Percentiles rank a stretch among this genome's conserved stretches.
phyloP scores from a whole-genome alignment of 2,329 filamentous ascomycete species.

The Catunica adiposa region DNA sequence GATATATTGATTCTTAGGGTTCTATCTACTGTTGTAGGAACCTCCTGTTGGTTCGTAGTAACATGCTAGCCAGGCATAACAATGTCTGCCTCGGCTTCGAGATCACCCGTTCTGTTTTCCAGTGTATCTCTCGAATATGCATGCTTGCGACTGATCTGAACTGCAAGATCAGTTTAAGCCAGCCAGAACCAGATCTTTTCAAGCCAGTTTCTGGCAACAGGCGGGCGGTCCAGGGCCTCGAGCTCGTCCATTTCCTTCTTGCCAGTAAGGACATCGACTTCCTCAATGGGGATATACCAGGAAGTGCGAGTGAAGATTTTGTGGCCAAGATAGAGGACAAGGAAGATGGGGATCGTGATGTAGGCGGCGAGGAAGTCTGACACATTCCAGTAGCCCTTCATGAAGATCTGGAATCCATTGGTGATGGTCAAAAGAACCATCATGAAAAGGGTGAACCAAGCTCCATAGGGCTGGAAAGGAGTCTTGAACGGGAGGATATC shows the following conservation, averaged over 20 bases:
- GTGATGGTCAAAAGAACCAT: conserved; percentile 49
- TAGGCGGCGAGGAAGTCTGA: conserved; percentile 49
- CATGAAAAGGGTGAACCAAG: conserved; percentile 41
- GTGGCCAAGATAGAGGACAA: conserved; percentile 44
- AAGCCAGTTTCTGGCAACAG: conserved; percentile 32
- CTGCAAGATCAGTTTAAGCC: conserved; percentile 22
- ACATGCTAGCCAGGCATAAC: no score
- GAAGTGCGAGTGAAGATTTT: conserved; percentile 34
- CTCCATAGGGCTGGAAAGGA: conserved; percentile 43
- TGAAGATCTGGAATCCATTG: conserved; percentile 63
- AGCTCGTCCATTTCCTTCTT: conserved; percentile 47
- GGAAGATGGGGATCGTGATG: conserved; percentile 45
- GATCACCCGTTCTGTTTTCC: no score
- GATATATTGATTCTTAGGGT: background rate
- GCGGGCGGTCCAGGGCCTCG: conserved; percentile 30
- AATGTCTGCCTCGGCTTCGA: no score
- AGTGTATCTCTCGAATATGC: no score
- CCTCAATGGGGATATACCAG: conserved; percentile 25
- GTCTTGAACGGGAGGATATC: conserved; percentile 35
- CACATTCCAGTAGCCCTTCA: conserved; percentile 44
- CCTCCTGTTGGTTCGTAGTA: no score
- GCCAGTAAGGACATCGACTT: conserved; percentile 41
- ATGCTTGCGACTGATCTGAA: no score
- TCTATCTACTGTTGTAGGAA: background rate
- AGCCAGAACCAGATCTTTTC: conserved; percentile 42